Conservation (phyloP, 768 basidiomycete genomes). For the Panus rudis region DNA sequence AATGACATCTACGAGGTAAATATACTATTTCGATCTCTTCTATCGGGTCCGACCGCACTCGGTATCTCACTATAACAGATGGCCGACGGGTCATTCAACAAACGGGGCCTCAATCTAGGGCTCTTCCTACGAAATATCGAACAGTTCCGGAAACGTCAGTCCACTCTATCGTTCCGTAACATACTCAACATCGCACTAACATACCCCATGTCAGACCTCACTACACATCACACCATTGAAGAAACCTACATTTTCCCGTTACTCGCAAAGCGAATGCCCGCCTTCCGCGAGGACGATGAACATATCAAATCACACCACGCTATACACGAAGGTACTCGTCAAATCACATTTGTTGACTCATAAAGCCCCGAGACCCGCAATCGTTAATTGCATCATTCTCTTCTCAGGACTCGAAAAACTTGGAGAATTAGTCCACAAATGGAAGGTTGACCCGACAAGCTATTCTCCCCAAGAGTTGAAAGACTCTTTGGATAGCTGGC, state of each 20-base stretch:
- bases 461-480: conserved; percentile 47
- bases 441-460: conserved; percentile 33
- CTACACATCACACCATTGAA: conserved; percentile 49
- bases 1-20: conserved; percentile 38
- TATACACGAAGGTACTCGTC: conserved; percentile 42
- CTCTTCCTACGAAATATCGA: conserved; percentile 35
- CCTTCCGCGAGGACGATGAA: conserved; percentile 36
- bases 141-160: conserved; percentile 35
- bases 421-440: conserved; percentile 32
- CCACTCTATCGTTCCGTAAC: background rate
- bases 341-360: background rate
- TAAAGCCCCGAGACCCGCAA: background rate
- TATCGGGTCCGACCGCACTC: background rate
- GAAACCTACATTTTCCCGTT: conserved; percentile 46
- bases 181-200: background rate
- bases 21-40: background rate
- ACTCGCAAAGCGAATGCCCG: conserved; percentile 41
- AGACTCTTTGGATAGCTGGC: conserved; percentile 41
- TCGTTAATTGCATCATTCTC: background rate
- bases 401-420: conserved; percentile 40
- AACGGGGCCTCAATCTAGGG: conserved; percentile 35
- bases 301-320: conserved; percentile 44
- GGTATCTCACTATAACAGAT: conserved; percentile 26
- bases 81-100: conserved; percentile 45
- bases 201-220: conserved; percentile 34